Conservation (phyloP, 495 filamentous ascomycete genomes). For the Tetracladium setigerum region DNA sequence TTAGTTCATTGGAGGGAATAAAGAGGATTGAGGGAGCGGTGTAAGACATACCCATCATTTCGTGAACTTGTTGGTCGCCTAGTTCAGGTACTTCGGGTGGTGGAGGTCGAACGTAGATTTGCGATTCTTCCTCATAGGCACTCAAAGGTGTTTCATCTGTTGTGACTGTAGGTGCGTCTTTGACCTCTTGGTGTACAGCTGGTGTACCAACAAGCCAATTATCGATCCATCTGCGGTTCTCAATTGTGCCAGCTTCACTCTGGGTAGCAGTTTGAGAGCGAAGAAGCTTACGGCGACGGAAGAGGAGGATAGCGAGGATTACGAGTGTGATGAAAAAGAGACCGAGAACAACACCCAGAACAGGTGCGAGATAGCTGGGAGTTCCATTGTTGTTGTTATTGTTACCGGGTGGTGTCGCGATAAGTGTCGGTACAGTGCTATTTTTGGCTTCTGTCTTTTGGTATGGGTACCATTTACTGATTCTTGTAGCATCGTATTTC, state of each 20-base stretch:
- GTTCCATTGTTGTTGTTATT: slow-evolving; percentile 29
- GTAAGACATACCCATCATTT: slow-evolving; percentile 34
- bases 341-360: slow-evolving; percentile 60
- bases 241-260: slow-evolving; percentile 33
- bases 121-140: slow-evolving; percentile 12
- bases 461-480: slow-evolving; percentile 55
- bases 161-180: slow-evolving; percentile 37
- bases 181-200: slow-evolving; percentile 31
- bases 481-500: slow-evolving; percentile 47
- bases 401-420: slow-evolving; percentile 3
- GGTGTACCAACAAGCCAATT: slow-evolving; percentile 37
- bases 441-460: background rate
- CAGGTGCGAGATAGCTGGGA: slow-evolving; percentile 53
- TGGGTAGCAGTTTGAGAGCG: slow-evolving; percentile 28
- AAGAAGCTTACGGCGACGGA: slow-evolving; percentile 38
- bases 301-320: slow-evolving; percentile 46
- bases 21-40: background rate
- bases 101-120: too few species aligned
- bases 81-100: slow-evolving; percentile 9
- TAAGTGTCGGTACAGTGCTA: background rate
- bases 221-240: slow-evolving; percentile 30
- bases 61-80: slow-evolving; percentile 28
- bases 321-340: slow-evolving; percentile 44
- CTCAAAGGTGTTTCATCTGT: slow-evolving; percentile 34
- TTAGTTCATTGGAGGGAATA: background rate